Conservation (phyloP, 2,329 filamentous ascomycete genomes). For the Eutypella sp. region DNA sequence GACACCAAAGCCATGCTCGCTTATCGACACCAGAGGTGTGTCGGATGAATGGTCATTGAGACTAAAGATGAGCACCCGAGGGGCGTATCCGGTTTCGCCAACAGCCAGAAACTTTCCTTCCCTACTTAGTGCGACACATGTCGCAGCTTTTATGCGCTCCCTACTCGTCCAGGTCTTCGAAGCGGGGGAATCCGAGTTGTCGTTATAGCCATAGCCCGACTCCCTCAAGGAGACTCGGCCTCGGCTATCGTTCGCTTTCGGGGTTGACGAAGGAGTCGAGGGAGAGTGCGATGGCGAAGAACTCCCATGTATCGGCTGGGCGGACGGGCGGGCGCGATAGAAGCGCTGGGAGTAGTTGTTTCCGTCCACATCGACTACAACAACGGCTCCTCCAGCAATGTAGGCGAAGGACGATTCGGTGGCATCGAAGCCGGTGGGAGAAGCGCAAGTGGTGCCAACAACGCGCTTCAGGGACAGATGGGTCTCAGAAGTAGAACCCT, state of each 20-base stretch:
- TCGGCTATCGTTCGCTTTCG: slow-evolving; percentile 60
- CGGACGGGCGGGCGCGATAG: slow-evolving; percentile 78
- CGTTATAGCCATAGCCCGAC: slow-evolving; percentile 38
- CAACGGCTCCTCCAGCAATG: slow-evolving; percentile 88
- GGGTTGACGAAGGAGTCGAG: slow-evolving; percentile 48
- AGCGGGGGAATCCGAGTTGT: slow-evolving; percentile 58
- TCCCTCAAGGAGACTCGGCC: slow-evolving; percentile 51
- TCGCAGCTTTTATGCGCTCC: slow-evolving; percentile 91
- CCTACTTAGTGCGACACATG: slow-evolving; percentile 80
- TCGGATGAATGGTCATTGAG: slow-evolving; percentile 77
- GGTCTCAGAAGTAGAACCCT: slow-evolving; percentile 44
- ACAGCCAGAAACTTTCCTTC: slow-evolving; percentile 86
- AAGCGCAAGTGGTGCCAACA: slow-evolving; percentile 83
- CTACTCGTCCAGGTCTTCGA: slow-evolving; percentile 80
- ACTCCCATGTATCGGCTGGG: slow-evolving; percentile 60
- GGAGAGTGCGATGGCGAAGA: slow-evolving; percentile 45
- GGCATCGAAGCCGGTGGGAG: slow-evolving; percentile 80
- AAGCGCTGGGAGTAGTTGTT: slow-evolving; percentile 73
- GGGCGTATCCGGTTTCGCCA: slow-evolving; percentile 92
- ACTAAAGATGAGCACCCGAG: slow-evolving; percentile 84
- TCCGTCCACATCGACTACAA: slow-evolving; percentile 75
- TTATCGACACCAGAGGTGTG: slow-evolving; percentile 75
- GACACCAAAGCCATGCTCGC: slow-evolving; percentile 87
- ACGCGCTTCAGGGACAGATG: slow-evolving; percentile 74
- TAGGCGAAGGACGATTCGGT: slow-evolving; percentile 79